Evolutionary conservation across 2,329 filamentous ascomycete genomes (phyloP).

Genomic region (Xylaria sp.): DNA sequence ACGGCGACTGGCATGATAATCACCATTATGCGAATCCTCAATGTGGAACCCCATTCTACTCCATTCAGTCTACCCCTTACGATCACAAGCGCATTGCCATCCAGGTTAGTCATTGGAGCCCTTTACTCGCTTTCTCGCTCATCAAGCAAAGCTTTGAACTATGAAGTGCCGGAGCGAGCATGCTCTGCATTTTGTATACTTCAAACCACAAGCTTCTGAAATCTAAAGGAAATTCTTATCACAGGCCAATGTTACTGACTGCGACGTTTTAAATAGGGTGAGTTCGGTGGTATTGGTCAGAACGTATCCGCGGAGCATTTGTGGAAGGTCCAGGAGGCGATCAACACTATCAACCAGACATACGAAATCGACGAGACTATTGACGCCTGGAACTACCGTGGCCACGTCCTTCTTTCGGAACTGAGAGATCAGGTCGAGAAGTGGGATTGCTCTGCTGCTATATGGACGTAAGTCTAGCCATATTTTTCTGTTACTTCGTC

Average conservation of each 20-base stretch:
- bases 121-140: not conserved
- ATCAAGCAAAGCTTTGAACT: not conserved
- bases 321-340: constrained; percentile 71
- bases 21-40: constrained; percentile 79
- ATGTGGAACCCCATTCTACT: constrained; percentile 77
- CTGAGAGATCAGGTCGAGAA: constrained; percentile 69
- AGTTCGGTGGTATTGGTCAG: constrained; percentile 76
- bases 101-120: constrained; percentile 52
- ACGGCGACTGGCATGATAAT: constrained; percentile 75
- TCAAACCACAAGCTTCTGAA: not conserved
- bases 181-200: not conserved
- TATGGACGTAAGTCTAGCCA: constrained; percentile 66
- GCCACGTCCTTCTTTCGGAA: constrained; percentile 68
- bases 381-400: constrained; percentile 74
- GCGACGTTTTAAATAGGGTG: constrained; percentile 58
- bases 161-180: not conserved
- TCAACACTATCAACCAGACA: constrained; percentile 71
- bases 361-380: constrained; percentile 72
- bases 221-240: not conserved
- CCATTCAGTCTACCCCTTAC: constrained; percentile 64
- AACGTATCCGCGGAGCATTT: constrained; percentile 72
- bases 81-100: constrained; percentile 71
- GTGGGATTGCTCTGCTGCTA: constrained; percentile 73
- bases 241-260: not conserved
- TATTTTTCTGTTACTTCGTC: not conserved